These are phyloP conservation scores for Lyophyllum semitale DNA, from an alignment of 768 basidiomycete genomes.

Conservation along the genomic window DNA sequence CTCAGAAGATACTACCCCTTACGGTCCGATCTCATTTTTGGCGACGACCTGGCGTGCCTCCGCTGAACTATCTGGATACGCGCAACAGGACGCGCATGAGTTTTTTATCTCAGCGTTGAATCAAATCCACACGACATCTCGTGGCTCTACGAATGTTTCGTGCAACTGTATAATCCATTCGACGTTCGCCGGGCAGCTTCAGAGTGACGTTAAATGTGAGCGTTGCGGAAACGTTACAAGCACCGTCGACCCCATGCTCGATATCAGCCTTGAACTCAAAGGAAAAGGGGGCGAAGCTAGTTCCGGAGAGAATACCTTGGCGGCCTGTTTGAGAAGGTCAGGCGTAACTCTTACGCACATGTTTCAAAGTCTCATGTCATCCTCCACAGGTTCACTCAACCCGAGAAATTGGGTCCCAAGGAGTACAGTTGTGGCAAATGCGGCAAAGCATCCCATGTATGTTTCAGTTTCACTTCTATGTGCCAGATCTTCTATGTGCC, in stretches of 20 bases:
- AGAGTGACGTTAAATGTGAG: constrained; percentile 89
- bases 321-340: constrained; percentile 74
- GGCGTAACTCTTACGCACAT: constrained; percentile 16
- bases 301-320: constrained; percentile 65
- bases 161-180: constrained; percentile 93
- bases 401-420: constrained; percentile 80
- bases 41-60: constrained; percentile 82
- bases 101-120: constrained; percentile 84
- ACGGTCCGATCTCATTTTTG: constrained; percentile 83
- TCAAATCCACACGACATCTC: constrained; percentile 80
- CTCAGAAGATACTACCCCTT: constrained; percentile 59
- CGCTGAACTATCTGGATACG: constrained; percentile 84
- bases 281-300: constrained; percentile 45
- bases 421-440: constrained; percentile 88
- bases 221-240: constrained; percentile 77
- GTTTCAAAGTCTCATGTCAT: constrained; percentile 1
- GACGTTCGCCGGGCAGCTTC: constrained; percentile 83
- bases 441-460: constrained; percentile 63
- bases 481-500: neutral
- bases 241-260: constrained; percentile 87
- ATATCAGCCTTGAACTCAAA: constrained; percentile 85
- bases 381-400: constrained; percentile 70
- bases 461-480: constrained; percentile 20
- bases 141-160: constrained; percentile 71
- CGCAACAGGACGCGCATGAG: constrained; percentile 94